phyloP scores from a whole-genome alignment of 306 rosid genomes.

The Cajanus cajan region DNA sequence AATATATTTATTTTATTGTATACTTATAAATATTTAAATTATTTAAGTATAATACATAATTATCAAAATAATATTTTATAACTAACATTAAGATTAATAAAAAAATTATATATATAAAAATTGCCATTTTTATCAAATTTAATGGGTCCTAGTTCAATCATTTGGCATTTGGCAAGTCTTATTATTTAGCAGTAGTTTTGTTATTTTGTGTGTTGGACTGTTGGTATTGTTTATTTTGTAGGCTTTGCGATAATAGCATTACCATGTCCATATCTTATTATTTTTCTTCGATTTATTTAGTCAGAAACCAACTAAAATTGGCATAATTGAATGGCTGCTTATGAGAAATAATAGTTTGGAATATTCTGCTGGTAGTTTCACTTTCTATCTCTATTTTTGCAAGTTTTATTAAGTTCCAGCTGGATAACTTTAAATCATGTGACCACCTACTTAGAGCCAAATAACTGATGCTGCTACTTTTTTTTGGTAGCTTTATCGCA shows the following conservation, averaged over 20 bases:
- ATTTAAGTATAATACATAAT: too few species aligned
- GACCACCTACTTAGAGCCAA: constrained; percentile 22
- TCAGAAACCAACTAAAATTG: constrained; percentile 10
- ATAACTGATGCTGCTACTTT: constrained; percentile 6
- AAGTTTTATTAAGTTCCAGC: neutral
- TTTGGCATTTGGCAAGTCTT: neutral
- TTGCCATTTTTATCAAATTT: too few species aligned
- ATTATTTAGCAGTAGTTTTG: neutral
- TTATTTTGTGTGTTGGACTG: neutral
- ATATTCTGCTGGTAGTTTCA: constrained; percentile 19
- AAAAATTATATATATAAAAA: too few species aligned
- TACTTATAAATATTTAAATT: neutral
- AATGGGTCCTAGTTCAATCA: constrained; percentile 14
- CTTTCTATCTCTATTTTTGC: neutral
- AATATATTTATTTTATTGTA: neutral
- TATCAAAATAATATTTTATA: too few species aligned
- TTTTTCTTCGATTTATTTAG: neutral
- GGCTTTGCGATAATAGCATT: constrained; percentile 11
- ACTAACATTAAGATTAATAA: too few species aligned
- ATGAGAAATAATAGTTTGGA: constrained; percentile 3
- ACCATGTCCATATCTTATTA: neutral
- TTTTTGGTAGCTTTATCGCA: neutral
- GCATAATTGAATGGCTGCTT: neutral
- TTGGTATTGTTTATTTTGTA: constrained; percentile 24
- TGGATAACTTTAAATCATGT: constrained; percentile 34